phyloP scores from a whole-genome alignment of 169 alveolate genomes.

The Plasmodium coatneyi region DNA sequence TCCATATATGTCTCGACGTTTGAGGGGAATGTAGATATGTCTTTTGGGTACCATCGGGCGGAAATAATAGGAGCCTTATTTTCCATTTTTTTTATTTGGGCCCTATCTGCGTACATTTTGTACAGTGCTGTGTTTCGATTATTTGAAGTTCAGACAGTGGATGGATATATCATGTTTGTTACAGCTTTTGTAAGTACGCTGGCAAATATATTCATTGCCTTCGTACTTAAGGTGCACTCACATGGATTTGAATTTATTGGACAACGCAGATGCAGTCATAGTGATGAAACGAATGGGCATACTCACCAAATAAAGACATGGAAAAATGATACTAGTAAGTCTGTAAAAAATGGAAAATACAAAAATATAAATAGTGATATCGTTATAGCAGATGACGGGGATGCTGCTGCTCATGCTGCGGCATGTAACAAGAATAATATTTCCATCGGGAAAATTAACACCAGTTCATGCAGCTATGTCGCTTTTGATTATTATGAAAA shows the following conservation, averaged over 20 bases:
- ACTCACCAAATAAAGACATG: background rate
- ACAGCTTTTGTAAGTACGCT: slow-evolving; percentile 94
- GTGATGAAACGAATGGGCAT: slow-evolving; percentile 9
- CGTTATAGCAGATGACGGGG: slow-evolving; percentile 10
- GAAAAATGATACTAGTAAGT: background rate
- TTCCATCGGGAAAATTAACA: slow-evolving; percentile 12
- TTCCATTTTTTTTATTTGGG: slow-evolving; percentile 94
- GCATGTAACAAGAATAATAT: background rate
- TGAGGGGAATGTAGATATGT: slow-evolving; percentile 90
- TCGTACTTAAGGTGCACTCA: slow-evolving; percentile 87
- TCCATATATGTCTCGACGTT: slow-evolving; percentile 90
- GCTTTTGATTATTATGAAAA: slow-evolving; percentile 65
- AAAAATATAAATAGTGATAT: slow-evolving; percentile 54
- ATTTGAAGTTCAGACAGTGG: slow-evolving; percentile 86
- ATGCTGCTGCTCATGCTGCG: background rate
- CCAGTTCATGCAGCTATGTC: slow-evolving; percentile 30
- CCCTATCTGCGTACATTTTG: slow-evolving; percentile 91
- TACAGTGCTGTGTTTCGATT: slow-evolving; percentile 94
- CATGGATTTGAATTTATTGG: slow-evolving; percentile 78
- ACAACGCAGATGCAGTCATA: slow-evolving; percentile 17
- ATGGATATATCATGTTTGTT: slow-evolving; percentile 94
- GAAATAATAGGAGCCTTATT: slow-evolving; percentile 96
- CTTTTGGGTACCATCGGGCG: slow-evolving; percentile 95
- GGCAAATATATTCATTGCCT: slow-evolving; percentile 93
- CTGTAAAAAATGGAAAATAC: slow-evolving; percentile 10